A percentile compares a stretch with the other conserved stretches of the same genome.
These are phyloP conservation scores for Mimosa bimucronata DNA, from an alignment of 306 rosid species.

Conservation along the genomic window DNA sequence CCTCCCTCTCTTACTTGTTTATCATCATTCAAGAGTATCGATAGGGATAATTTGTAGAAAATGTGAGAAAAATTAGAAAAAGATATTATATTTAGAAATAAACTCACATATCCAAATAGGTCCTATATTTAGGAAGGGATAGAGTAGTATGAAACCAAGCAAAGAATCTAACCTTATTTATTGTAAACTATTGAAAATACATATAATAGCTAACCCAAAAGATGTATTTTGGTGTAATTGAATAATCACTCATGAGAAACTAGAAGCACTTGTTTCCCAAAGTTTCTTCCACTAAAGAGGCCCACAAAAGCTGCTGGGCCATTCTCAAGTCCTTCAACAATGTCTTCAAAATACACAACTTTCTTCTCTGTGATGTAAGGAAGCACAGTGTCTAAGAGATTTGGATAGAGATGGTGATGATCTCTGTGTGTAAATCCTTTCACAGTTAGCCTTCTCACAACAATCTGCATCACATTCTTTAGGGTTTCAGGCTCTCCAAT, in stretches of 20 bases:
- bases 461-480: constrained; percentile 38
- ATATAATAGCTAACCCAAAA: no score
- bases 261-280: constrained; percentile 33
- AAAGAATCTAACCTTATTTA: no score
- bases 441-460: constrained; percentile 25
- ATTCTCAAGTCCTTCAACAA: constrained; percentile 43
- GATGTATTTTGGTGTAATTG: neutral
- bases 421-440: constrained; percentile 38
- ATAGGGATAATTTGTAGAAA: no score
- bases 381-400: constrained; percentile 33
- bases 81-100: no score
- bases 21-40: no score
- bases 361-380: constrained; percentile 39
- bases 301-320: constrained; percentile 45
- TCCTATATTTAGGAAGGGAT: no score
- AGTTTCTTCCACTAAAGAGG: constrained; percentile 35
- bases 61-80: no score
- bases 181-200: no score
- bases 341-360: constrained; percentile 40
- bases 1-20: no score
- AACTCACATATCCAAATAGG: no score
- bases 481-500: constrained; percentile 35
- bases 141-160: no score
- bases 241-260: constrained; percentile 8
- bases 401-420: constrained; percentile 36